A percentile compares a stretch with the other conserved stretches of the same genome.
Evolutionary conservation across 768 basidiomycete genomes (phyloP).

Genomic region (Amyloporia xantha): DNA sequence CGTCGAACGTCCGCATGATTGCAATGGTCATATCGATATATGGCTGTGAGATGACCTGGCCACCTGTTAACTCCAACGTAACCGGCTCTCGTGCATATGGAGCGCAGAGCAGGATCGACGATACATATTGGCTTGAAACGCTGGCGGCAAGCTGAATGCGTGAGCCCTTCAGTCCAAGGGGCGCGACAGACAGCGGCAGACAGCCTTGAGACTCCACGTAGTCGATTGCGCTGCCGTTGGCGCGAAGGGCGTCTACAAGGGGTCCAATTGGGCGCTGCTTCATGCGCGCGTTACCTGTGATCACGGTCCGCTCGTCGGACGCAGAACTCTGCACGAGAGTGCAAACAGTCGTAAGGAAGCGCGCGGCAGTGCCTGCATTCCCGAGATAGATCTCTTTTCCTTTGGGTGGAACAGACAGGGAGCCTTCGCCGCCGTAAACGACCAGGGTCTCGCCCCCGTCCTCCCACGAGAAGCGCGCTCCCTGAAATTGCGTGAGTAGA

Average conservation of each 20-base stretch:
- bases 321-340: constrained; percentile 61
- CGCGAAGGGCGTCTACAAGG: constrained; percentile 80
- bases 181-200: constrained; percentile 80
- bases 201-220: constrained; percentile 81
- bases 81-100: constrained; percentile 86
- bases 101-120: constrained; percentile 92
- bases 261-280: constrained; percentile 97
- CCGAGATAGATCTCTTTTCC: constrained; percentile 91
- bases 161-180: constrained; percentile 77
- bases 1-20: constrained; percentile 93
- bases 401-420: constrained; percentile 65
- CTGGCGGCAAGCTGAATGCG: constrained; percentile 84
- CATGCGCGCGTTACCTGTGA: constrained; percentile 98
- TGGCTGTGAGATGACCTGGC: constrained; percentile 94
- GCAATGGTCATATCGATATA: constrained; percentile 99
- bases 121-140: constrained; percentile 97
- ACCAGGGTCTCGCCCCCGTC: constrained; percentile 94
- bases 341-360: constrained; percentile 96
- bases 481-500: constrained; percentile 36
- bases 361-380: constrained; percentile 96
- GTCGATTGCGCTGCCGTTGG: constrained; percentile 72
- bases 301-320: constrained; percentile 52
- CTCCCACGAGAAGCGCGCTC: constrained; percentile 91
- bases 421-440: constrained; percentile 81
- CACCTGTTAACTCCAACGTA: constrained; percentile 85